Conservation (phyloP, 2,329 filamentous ascomycete genomes). For the Aureobasidium leucospermi region DNA sequence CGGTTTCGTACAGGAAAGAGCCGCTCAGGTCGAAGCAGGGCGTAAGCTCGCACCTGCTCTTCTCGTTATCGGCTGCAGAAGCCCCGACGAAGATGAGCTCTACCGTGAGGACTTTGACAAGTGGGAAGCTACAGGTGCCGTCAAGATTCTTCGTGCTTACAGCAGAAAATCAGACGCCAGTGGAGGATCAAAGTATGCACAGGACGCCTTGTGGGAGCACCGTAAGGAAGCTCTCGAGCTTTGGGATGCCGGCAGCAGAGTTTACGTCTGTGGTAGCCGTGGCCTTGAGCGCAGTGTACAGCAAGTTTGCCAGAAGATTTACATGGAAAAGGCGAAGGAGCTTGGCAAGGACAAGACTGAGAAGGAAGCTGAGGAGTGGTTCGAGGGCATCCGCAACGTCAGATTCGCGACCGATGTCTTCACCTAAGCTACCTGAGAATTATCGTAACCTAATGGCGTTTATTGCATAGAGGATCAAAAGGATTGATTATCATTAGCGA, state of each 20-base stretch:
- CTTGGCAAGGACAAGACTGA: constrained; percentile 29
- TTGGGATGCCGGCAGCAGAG: constrained; percentile 44
- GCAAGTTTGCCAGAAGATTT: constrained; percentile 35
- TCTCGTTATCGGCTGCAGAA: constrained; percentile 59
- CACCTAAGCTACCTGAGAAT: constrained; percentile 18
- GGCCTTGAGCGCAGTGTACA: constrained; percentile 40
- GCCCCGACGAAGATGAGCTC: constrained; percentile 49
- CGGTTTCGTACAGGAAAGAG: constrained; percentile 92
- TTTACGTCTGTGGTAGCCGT: constrained; percentile 58
- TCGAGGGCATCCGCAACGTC: constrained; percentile 20
- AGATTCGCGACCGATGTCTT: constrained; percentile 25
- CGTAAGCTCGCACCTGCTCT: constrained; percentile 45
- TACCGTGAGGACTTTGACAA: constrained; percentile 51
- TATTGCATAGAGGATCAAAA: neutral
- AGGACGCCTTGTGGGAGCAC: constrained; percentile 45
- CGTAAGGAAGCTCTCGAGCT: constrained; percentile 37
- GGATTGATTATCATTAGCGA: neutral
- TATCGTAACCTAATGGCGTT: neutral
- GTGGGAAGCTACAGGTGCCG: constrained; percentile 56
- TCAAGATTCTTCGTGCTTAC: constrained; percentile 56
- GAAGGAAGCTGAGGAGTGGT: constrained; percentile 21
- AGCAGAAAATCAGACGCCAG: constrained; percentile 38
- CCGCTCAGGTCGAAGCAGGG: constrained; percentile 39
- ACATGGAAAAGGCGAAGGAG: constrained; percentile 31
- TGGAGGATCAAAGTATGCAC: constrained; percentile 46